Base-by-base conservation (phyloP, 78 protist species). In the Blattamonas nauphoetae region DNA sequence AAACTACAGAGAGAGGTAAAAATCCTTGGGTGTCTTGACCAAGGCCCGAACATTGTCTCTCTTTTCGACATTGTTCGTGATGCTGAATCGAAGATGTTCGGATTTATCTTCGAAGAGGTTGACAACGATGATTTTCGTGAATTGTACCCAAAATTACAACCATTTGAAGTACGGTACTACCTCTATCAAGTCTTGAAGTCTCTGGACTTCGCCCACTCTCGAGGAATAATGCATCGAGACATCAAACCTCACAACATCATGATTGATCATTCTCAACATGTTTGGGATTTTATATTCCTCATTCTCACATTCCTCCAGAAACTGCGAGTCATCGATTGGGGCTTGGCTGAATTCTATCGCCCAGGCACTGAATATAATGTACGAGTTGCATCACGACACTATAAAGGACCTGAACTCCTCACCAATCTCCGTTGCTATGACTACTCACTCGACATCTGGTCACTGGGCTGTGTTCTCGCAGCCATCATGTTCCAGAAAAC, bases 311-410 rank as follows among this genome's bases (percentile, higher is more conserved):
- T 29, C 71, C 38, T 55, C 29, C 5, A 33, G 44, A 1, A 89
- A 86, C 84, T 85, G 3, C 32, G 84, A 3, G 45, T 85, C 3
- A 86, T 90, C 2, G 99, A 98, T 86, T 98, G 99, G 98, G 99
- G 99, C 1, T 89, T 98, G 41, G 99, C 99, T 2, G 99, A 98
- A 86, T 98, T 95, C 90, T 98, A 97, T 89, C 98, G 94, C 84
- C 98, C 95, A 1, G 94, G 91, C 45, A 85, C 64, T 29, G 97
- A 94, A 78, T 98, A 97, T 92, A 98, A 98, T 89, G 99, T 98
- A n/a, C 94, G 99, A 38, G 99, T 98, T 41, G 99, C 99, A n/a
- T 95, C 98, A 1, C 88, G 99, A 2, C 97, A 95, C 93, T 98
- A 93, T 91, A 98, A 98, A 88, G 95, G 96, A 0, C 99, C 99